Percentiles rank a stretch among this genome's conserved stretches.
These are phyloP conservation scores for Eucalyptus curtisii DNA, from an alignment of 345 rosid species.

Conservation along the genomic window DNA sequence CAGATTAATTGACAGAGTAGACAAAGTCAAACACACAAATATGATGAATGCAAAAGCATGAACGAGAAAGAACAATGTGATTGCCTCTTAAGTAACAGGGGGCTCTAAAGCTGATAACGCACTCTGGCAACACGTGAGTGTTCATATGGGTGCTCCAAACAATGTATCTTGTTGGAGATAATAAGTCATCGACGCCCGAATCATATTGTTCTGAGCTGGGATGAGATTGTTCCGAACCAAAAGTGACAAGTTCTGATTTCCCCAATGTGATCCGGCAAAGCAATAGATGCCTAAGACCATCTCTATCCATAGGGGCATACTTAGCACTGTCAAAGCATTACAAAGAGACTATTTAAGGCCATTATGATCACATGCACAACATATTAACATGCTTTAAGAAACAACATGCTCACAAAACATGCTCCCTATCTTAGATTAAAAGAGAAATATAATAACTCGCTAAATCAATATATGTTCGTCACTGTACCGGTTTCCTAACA, in stretches of 20 bases:
- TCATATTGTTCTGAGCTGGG: conserved; percentile 3
- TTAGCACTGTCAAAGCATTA: conserved; percentile 22
- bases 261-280: conserved; percentile 70
- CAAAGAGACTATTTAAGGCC: not conserved
- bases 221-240: conserved; percentile 7
- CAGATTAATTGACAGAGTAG: not conserved
- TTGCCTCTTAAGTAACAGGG: conserved; percentile 3
- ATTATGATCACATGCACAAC: not conserved
- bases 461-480: too few relatives aligned
- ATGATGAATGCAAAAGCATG: not conserved
- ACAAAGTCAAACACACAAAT: not conserved
- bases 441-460: not conserved
- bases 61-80: not conserved
- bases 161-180: not conserved
- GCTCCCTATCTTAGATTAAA: not conserved
- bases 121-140: conserved; percentile 7
- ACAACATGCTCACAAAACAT: too few relatives aligned
- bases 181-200: conserved; percentile 7
- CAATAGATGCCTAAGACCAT: conserved; percentile 55
- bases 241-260: conserved; percentile 44
- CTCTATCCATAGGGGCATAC: conserved; percentile 19
- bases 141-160: conserved; percentile 13
- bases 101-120: conserved; percentile 1
- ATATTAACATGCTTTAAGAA: not conserved
- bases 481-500: not conserved